Conservation (phyloP, 805 yeast species). For the Candida wancherniae region DNA sequence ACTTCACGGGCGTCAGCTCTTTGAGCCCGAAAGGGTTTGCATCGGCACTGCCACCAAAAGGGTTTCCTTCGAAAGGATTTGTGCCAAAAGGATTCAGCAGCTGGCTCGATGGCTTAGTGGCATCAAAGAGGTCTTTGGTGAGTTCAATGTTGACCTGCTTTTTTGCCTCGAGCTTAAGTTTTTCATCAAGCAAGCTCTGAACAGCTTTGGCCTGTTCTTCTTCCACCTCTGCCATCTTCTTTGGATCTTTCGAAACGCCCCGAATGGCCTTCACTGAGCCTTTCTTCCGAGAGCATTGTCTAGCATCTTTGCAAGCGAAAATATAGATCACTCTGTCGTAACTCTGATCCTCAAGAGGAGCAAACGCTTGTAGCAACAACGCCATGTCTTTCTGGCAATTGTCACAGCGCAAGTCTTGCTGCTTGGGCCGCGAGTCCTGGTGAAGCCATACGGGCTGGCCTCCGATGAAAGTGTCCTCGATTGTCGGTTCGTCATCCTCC, state of each 20-base stretch:
- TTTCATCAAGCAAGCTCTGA: slow-evolving; percentile 34
- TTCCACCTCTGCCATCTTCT: slow-evolving; percentile 36
- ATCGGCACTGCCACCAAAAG: slow-evolving; percentile 4
- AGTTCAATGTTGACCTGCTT: slow-evolving; percentile 34
- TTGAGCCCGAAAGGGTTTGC: slow-evolving; percentile 19
- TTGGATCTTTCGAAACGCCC: slow-evolving; percentile 63
- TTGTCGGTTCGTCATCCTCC: slow-evolving; percentile 30
- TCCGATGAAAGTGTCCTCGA: slow-evolving; percentile 78
- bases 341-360: slow-evolving; percentile 65
- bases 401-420: slow-evolving; percentile 53
- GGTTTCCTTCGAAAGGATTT: slow-evolving; percentile 39
- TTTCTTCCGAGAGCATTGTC: slow-evolving; percentile 56
- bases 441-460: slow-evolving; percentile 67
- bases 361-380: slow-evolving; percentile 70
- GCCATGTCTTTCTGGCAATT: slow-evolving; percentile 62
- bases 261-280: slow-evolving; percentile 76
- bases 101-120: slow-evolving; percentile 15
- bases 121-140: slow-evolving; percentile 36
- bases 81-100: slow-evolving; percentile 27
- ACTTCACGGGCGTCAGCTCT: slow-evolving; percentile 4
- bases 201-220: slow-evolving; percentile 28
- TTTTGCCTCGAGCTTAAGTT: slow-evolving; percentile 40
- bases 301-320: slow-evolving; percentile 60
- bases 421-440: slow-evolving; percentile 51
- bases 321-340: slow-evolving; percentile 82